Conservation (phyloP, 768 basidiomycete genomes). For the Lyophyllum shimeji region DNA sequence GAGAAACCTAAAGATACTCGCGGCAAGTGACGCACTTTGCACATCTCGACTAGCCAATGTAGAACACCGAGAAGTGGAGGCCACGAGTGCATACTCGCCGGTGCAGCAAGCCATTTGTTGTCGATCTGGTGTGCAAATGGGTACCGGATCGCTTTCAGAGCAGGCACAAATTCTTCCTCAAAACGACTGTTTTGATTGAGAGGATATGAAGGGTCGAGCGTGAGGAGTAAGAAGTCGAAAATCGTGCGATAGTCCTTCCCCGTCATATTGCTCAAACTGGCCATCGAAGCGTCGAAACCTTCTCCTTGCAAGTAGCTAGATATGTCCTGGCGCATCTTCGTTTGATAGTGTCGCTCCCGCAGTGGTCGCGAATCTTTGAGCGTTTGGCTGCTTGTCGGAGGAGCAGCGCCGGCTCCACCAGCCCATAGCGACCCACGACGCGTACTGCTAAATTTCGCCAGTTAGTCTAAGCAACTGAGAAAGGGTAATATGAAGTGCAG, state of each 20-base stretch:
- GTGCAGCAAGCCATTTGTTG: constrained; percentile 83
- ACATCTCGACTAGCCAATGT: constrained; percentile 89
- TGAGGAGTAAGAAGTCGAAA: constrained; percentile 73
- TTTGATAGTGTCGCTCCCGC: constrained; percentile 72
- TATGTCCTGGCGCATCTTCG: constrained; percentile 78
- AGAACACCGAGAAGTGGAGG: constrained; percentile 82
- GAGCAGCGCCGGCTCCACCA: constrained; percentile 46
- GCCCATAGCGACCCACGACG: constrained; percentile 79
- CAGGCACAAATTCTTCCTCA: constrained; percentile 82
- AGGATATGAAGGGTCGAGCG: constrained; percentile 71
- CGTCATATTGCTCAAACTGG: constrained; percentile 74
- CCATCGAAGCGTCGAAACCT: constrained; percentile 68
- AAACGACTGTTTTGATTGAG: constrained; percentile 45
- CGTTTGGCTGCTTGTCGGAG: constrained; percentile 52
- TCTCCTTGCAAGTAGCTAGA: constrained; percentile 61
- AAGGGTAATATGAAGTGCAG: constrained; percentile 5
- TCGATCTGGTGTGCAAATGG: constrained; percentile 80
- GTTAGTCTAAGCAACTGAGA: not conserved
- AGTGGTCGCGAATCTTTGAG: constrained; percentile 77
- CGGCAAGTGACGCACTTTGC: constrained; percentile 56
- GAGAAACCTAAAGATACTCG: constrained; percentile 13
- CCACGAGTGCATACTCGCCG: constrained; percentile 93
- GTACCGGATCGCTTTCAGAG: constrained; percentile 77
- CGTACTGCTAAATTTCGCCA: constrained; percentile 46
- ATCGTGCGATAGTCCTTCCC: constrained; percentile 85